Evolutionary conservation across 768 basidiomycete genomes (phyloP).

Genomic region (Lactarius pseudohatsudake): DNA sequence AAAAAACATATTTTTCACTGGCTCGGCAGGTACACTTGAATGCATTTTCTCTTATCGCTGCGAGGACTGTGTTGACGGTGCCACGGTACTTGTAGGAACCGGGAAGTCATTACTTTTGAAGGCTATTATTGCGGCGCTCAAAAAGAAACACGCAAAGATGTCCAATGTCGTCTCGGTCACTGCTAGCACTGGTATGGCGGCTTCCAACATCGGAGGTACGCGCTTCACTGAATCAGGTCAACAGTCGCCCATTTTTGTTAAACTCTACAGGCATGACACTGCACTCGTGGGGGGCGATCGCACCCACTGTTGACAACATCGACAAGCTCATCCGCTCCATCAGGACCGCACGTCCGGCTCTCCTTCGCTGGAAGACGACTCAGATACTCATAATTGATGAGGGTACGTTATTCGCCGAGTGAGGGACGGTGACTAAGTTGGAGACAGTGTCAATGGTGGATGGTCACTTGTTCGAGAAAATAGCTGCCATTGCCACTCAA

Average conservation of each 20-base stretch:
- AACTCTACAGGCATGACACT: slow-evolving; percentile 51
- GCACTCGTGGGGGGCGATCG: slow-evolving; percentile 62
- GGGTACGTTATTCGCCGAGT: slow-evolving; percentile 37
- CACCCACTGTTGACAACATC: slow-evolving; percentile 47
- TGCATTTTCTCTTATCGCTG: neutral
- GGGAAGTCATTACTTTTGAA: slow-evolving; percentile 62
- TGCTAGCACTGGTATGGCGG: slow-evolving; percentile 63
- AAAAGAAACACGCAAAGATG: slow-evolving; percentile 45
- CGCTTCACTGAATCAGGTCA: slow-evolving; percentile 3
- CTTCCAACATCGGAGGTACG: slow-evolving; percentile 65
- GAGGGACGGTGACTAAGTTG: neutral
- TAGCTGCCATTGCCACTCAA: slow-evolving; percentile 50
- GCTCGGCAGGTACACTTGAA: slow-evolving; percentile 54
- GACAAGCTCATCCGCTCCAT: slow-evolving; percentile 52
- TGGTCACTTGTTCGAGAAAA: slow-evolving; percentile 57
- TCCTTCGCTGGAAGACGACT: slow-evolving; percentile 55
- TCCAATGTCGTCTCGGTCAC: slow-evolving; percentile 53
- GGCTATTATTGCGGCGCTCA: slow-evolving; percentile 54
- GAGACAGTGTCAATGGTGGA: slow-evolving; percentile 68
- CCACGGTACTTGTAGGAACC: slow-evolving; percentile 45
- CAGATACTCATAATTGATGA: slow-evolving; percentile 67
- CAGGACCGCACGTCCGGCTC: slow-evolving; percentile 52
- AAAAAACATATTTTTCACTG: slow-evolving; percentile 66
- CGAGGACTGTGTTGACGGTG: neutral
- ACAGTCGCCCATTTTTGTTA: slow-evolving; percentile 34